Conservation (phyloP, 2,329 filamentous ascomycete species). For the Periconia macrospinosa region DNA sequence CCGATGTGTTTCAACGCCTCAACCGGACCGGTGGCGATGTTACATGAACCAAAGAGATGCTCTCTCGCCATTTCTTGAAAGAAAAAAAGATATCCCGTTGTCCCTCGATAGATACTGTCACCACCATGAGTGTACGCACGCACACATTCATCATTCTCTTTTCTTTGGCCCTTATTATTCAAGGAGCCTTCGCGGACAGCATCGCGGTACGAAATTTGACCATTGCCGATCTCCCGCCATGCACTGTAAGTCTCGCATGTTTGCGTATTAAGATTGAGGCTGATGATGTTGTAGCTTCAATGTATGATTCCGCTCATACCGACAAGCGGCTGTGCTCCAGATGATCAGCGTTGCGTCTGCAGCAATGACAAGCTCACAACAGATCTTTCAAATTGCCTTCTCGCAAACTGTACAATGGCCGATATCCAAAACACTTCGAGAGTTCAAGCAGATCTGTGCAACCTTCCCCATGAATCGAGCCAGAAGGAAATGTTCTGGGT, state of each 20-base stretch:
- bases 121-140: too few species aligned
- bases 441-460: conserved; percentile 24
- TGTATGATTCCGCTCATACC: conserved; percentile 19
- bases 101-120: too few species aligned
- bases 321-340: conserved; percentile 13
- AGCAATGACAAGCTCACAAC: conserved; percentile 7
- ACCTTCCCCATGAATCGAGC: conserved; percentile 18
- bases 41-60: too few species aligned
- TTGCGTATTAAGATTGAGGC: neutral
- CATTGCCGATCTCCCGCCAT: conserved; percentile 21
- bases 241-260: conserved; percentile 14
- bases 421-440: conserved; percentile 16
- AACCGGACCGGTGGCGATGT: too few species aligned
- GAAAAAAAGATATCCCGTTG: too few species aligned
- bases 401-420: conserved; percentile 25
- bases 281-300: conserved; percentile 10
- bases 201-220: conserved; percentile 6
- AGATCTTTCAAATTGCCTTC: conserved; percentile 16
- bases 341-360: conserved; percentile 20
- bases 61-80: too few species aligned
- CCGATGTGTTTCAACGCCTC: too few species aligned
- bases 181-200: neutral
- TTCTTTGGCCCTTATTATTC: too few species aligned
- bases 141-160: too few species aligned
- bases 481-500: conserved; percentile 8